Conservation (phyloP, 305 asterid genomes). For the Withania somnifera region DNA sequence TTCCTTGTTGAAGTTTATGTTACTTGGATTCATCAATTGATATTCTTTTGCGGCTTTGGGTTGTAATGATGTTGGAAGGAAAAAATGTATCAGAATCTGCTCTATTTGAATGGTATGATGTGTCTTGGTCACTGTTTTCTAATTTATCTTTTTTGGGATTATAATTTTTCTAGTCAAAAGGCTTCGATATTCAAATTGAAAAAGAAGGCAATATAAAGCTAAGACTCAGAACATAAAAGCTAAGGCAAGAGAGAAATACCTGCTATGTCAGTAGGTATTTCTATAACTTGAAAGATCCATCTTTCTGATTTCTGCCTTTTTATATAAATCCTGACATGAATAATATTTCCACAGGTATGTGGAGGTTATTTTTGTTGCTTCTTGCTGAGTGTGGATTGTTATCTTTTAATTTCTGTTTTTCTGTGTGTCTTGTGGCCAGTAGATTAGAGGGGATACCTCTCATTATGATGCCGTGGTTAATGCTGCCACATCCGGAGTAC, state of each 20-base stretch:
- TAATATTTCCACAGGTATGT: not conserved
- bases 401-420: not conserved
- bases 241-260: not conserved
- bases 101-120: not conserved
- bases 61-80: not conserved
- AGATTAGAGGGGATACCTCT: slow-evolving; percentile 86
- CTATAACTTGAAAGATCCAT: not conserved
- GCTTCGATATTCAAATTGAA: not conserved
- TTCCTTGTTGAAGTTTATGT: not conserved
- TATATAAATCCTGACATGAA: not conserved
- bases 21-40: not conserved
- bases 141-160: not conserved
- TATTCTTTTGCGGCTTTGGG: not conserved
- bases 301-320: not conserved
- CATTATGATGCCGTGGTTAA: slow-evolving; percentile 92
- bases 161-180: not conserved
- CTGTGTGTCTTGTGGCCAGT: slow-evolving; percentile 9
- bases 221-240: not conserved
- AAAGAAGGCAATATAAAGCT: not conserved
- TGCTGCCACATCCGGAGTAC: slow-evolving; percentile 89
- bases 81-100: not conserved
- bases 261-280: not conserved
- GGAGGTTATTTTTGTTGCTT: not conserved
- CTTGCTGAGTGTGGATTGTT: not conserved
- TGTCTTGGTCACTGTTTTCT: not conserved